A percentile compares a stretch with the other conserved stretches of the same genome.
These are phyloP conservation scores for Candida anutae DNA, from an alignment of 1,139 yeast genomes.

Conservation along the genomic window DNA sequence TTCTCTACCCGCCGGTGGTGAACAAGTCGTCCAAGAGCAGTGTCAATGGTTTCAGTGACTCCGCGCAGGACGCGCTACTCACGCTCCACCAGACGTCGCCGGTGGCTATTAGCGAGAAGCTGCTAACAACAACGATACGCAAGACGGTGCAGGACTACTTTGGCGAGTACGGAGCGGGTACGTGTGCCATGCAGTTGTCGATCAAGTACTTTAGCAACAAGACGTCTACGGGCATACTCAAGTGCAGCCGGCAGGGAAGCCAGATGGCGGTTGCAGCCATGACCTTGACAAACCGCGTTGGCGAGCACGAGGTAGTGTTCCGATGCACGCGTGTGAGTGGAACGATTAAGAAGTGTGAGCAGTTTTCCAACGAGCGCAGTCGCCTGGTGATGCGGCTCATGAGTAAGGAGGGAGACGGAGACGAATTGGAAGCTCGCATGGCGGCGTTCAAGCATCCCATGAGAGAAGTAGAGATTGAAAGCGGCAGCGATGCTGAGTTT, in stretches of 20 bases:
- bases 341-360: constrained; percentile 79
- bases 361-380: constrained; percentile 46
- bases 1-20: constrained; percentile 65
- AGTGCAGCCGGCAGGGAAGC: constrained; percentile 64
- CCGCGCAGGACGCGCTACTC: constrained; percentile 31
- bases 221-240: constrained; percentile 79
- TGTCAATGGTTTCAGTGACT: constrained; percentile 13
- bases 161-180: constrained; percentile 77
- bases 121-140: constrained; percentile 47
- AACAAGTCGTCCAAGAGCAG: constrained; percentile 5
- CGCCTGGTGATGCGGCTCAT: constrained; percentile 30
- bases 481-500: too few species aligned
- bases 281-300: constrained; percentile 50
- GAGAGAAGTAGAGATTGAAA: too few species aligned
- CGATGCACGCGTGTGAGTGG: constrained; percentile 73
- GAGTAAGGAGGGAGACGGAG: constrained; percentile 8
- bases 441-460: too few species aligned
- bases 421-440: too few species aligned
- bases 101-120: constrained; percentile 31
- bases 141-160: constrained; percentile 48
- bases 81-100: constrained; percentile 46
- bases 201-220: constrained; percentile 74
- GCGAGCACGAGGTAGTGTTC: constrained; percentile 46
- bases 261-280: constrained; percentile 64
- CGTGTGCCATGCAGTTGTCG: constrained; percentile 50